phyloP scores from a whole-genome alignment of 83 land plant species.

The Picea abies region DNA sequence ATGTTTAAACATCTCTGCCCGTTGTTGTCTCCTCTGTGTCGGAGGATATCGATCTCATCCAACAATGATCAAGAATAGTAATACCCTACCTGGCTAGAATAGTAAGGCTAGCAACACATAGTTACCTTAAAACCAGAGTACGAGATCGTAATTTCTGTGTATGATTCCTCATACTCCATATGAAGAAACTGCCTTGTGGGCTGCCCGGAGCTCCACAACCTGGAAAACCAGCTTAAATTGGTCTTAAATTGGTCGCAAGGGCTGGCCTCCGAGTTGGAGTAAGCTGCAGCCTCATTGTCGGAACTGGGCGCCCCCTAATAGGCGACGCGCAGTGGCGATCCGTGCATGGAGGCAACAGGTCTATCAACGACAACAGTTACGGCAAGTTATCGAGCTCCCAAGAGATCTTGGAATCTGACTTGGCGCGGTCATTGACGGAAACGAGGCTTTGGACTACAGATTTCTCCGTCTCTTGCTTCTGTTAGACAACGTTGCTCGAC shows the following conservation, averaged over 20 bases:
- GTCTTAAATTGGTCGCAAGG: conserved; percentile 78
- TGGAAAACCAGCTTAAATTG: conserved; percentile 44
- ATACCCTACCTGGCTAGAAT: too few species aligned
- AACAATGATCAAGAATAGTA: conserved; percentile 16
- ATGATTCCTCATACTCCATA: conserved; percentile 70
- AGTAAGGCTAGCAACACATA: too few species aligned
- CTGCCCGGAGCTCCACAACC: conserved; percentile 74
- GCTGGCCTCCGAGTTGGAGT: conserved; percentile 60
- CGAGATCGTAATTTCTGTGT: conserved; percentile 77
- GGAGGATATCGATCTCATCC: not conserved
- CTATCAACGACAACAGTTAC: not conserved
- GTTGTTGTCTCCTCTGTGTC: conserved; percentile 17
- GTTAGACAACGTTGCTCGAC: not conserved
- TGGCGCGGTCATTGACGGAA: not conserved
- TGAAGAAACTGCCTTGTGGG: conserved; percentile 74
- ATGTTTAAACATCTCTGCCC: conserved; percentile 6
- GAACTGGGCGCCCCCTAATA: conserved; percentile 79
- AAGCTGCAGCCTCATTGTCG: conserved; percentile 74
- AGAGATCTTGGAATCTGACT: not conserved
- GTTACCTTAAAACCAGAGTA: conserved; percentile 38
- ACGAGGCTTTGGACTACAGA: not conserved
- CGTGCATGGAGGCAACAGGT: conserved; percentile 67
- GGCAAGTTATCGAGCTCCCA: not conserved
- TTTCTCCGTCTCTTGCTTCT: conserved; percentile 7
- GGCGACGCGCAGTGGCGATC: conserved; percentile 61